A percentile compares a stretch with the other conserved stretches of the same genome.
Conservation (phyloP, 2,329 filamentous ascomycete species). For the Colletotrichum musicola region DNA sequence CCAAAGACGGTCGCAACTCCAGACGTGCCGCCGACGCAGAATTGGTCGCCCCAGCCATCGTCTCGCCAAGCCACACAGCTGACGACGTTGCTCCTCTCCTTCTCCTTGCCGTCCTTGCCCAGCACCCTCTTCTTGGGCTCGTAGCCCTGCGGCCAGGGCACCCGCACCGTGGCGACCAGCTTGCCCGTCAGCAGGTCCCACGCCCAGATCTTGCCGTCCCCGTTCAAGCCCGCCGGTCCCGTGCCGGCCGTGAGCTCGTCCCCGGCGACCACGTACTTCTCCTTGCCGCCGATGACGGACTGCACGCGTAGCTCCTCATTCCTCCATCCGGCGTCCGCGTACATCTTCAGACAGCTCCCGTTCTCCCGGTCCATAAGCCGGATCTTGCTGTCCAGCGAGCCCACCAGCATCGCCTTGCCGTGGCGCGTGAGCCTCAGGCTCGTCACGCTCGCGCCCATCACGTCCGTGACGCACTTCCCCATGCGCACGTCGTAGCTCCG, state of each 20-base stretch:
- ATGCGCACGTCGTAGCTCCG: conserved; percentile 85
- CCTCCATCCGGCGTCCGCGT: conserved; percentile 67
- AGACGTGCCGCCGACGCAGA: conserved; percentile 74
- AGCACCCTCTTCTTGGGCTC: conserved; percentile 65
- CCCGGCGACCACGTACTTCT: conserved; percentile 83
- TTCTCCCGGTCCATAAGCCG: conserved; percentile 84
- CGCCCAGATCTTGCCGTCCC: conserved; percentile 75
- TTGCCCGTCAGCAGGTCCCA: conserved; percentile 89
- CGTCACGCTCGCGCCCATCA: conserved; percentile 79
- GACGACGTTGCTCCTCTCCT: conserved; percentile 69
- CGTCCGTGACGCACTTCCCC: conserved; percentile 78
- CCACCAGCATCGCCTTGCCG: conserved; percentile 80
- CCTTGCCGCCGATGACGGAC: conserved; percentile 79
- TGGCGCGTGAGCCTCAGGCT: conserved; percentile 79
- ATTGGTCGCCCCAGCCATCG: conserved; percentile 72
- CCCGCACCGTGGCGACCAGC: conserved; percentile 70
- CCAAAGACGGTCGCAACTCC: conserved; percentile 75
- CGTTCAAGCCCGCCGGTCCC: conserved; percentile 42
- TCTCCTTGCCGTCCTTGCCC: conserved; percentile 71
- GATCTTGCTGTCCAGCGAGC: conserved; percentile 80
- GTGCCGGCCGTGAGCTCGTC: conserved; percentile 71
- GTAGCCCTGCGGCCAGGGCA: conserved; percentile 67
- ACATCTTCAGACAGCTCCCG: conserved; percentile 80
- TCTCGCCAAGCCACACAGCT: conserved; percentile 75
- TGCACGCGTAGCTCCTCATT: conserved; percentile 83